These are phyloP conservation scores for Senna tora DNA, from an alignment of 306 rosid species.

Conservation along the genomic window DNA sequence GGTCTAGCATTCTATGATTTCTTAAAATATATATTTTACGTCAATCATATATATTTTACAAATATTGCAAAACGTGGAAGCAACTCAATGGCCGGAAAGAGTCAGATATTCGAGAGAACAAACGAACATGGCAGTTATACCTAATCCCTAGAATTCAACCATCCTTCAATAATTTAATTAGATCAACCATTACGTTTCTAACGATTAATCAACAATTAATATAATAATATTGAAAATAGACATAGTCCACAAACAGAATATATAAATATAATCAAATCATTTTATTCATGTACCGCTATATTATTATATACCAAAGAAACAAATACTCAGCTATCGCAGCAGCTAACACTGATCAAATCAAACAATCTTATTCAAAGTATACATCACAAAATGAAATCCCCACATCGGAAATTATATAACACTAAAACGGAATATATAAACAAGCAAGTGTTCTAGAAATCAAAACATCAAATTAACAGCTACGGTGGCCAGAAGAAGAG, in stretches of 20 bases:
- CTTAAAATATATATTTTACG: too few relatives aligned
- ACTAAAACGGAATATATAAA: too few relatives aligned
- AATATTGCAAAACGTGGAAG: too few relatives aligned
- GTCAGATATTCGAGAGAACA: too few relatives aligned
- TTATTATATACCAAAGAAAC: constrained; percentile 9
- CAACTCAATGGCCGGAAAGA: too few relatives aligned
- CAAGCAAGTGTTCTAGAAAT: constrained; percentile 40
- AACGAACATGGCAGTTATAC: too few relatives aligned
- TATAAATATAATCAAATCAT: too few relatives aligned
- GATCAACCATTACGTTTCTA: background rate
- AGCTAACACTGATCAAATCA: background rate
- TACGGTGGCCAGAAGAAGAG: constrained; percentile 31
- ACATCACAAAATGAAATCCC: background rate
- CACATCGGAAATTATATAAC: too few relatives aligned
- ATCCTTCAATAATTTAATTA: background rate
- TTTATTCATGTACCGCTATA: constrained; percentile 18
- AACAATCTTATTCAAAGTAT: background rate
- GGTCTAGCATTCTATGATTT: too few relatives aligned
- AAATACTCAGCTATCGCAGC: background rate
- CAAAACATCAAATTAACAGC: constrained; percentile 20
- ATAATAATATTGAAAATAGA: background rate
- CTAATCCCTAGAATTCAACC: background rate
- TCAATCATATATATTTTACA: too few relatives aligned
- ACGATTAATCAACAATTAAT: background rate
- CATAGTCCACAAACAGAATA: background rate